These are phyloP conservation scores for Penicillium pancosmium DNA, from an alignment of 495 filamentous ascomycete species.

Conservation along the genomic window DNA sequence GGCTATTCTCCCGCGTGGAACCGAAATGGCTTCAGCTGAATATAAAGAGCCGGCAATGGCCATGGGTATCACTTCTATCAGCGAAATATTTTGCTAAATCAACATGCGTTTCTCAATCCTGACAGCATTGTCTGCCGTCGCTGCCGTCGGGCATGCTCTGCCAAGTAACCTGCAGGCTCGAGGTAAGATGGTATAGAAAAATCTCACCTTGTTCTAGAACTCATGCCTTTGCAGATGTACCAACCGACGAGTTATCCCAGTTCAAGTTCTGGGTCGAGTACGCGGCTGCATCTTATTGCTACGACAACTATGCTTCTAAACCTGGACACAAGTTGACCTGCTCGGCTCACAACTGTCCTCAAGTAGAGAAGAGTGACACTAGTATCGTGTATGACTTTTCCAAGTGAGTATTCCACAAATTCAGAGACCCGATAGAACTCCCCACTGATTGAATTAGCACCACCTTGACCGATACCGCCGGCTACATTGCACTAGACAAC, in stretches of 20 bases:
- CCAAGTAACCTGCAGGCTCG: conserved; percentile 20
- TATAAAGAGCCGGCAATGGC: background rate
- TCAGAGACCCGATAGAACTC: background rate
- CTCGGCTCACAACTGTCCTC: conserved; percentile 54
- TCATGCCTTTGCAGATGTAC: conserved; percentile 24
- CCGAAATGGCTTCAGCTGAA: background rate
- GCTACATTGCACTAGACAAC: conserved; percentile 65
- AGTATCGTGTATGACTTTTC: conserved; percentile 59
- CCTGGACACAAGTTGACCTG: conserved; percentile 57
- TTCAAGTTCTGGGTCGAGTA: conserved; percentile 70
- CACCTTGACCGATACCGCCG: conserved; percentile 59
- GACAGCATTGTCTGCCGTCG: conserved; percentile 14
- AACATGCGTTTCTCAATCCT: conserved; percentile 11
- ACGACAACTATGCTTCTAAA: conserved; percentile 44
- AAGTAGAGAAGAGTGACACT: conserved; percentile 54
- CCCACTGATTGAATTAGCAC: conserved; percentile 41
- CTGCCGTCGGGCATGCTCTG: conserved; percentile 19
- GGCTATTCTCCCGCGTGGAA: background rate
- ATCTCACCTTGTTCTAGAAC: background rate
- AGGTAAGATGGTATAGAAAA: conserved; percentile 14
- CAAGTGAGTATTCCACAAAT: conserved; percentile 45
- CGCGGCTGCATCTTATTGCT: conserved; percentile 67
- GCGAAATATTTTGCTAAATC: background rate
- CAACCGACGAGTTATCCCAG: conserved; percentile 42
- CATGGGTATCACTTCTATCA: background rate